Evolutionary conservation across 441 rosid species (phyloP).

Genomic region (Codiaeum variegatum): DNA sequence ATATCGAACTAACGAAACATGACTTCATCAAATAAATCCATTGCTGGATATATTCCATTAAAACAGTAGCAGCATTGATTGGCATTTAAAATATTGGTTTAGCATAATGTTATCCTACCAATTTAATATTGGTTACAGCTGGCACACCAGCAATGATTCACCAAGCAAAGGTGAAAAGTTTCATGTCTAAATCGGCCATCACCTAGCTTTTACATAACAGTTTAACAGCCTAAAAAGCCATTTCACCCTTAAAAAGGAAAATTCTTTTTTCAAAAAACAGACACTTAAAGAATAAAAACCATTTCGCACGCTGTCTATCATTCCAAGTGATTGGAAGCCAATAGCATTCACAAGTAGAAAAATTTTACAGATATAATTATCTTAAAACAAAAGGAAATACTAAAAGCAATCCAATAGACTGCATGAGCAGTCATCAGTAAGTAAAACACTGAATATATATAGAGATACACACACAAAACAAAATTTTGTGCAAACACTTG

Average conservation of each 20-base stretch:
- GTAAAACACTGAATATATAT: background rate
- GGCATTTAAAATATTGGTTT: background rate
- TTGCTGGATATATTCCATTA: background rate
- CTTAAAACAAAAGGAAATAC: background rate
- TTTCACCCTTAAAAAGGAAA: too few relatives aligned
- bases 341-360: background rate
- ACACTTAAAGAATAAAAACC: too few relatives aligned
- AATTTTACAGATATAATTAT: background rate
- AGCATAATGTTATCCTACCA: background rate
- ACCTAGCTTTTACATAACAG: background rate
- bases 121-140: background rate
- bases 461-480: background rate
- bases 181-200: background rate
- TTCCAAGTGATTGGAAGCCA: background rate
- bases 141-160: background rate
- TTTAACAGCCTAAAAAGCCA: too few relatives aligned
- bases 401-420: background rate
- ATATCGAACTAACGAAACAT: background rate
- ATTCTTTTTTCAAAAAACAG: too few relatives aligned
- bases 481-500: slow-evolving; percentile 18
- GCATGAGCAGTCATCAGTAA: background rate
- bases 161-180: background rate
- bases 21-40: background rate
- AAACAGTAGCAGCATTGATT: background rate
- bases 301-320: too few relatives aligned